Base-by-base conservation (phyloP, 352 stramenopile genomes). In the Phytophthora idaei region DNA sequence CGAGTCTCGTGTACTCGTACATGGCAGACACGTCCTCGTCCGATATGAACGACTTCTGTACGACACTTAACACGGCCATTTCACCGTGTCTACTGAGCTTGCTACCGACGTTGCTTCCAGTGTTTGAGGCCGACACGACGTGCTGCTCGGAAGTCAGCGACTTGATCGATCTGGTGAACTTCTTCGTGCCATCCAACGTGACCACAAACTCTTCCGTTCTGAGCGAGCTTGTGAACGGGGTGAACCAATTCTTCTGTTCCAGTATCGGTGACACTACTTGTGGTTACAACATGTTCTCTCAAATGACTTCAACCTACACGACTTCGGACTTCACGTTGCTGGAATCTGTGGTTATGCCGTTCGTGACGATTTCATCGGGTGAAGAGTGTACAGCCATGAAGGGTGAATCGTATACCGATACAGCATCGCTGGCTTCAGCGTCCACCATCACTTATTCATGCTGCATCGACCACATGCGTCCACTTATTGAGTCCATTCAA, bases 201-300 rank as follows among this genome's bases (percentile, higher is more conserved):
- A 76, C 54, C 11, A 73, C 60, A 12, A 58, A 80, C 36, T 77
- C 67, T 49, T 87, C 85, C 52, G 10, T 87, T 6, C 47, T 85
- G 15, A 83, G 74, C 29, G 71, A 87, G 17, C 59, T 85, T 12
- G 52, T 83, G 12, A 73, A 87, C 58, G 76, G 76, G 5, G 47
- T 85, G 15, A 77, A 87, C 58, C 57, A 77, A 46, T 81, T 83
- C 45, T 72, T 85, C 34, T 87, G 78, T 56, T 69, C 78, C 9
- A 74, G 45, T 8, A 73, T 69, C 41, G 65, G 56, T 6, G 51
- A 77, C 25, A 65, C 65, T 2, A 76, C 69, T 11, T 87, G 78
- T 47, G 76, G 73, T 21, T 57, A 69, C 47, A 76, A 71, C 6
- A 73, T 79, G 34, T 87, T 74, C 62, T 69, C 70, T 11, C 67